Evolutionary conservation across 768 basidiomycete species (phyloP), one percentile per base, ranked within the genome.

Genomic region (Xerocomellus intermedius): DNA sequence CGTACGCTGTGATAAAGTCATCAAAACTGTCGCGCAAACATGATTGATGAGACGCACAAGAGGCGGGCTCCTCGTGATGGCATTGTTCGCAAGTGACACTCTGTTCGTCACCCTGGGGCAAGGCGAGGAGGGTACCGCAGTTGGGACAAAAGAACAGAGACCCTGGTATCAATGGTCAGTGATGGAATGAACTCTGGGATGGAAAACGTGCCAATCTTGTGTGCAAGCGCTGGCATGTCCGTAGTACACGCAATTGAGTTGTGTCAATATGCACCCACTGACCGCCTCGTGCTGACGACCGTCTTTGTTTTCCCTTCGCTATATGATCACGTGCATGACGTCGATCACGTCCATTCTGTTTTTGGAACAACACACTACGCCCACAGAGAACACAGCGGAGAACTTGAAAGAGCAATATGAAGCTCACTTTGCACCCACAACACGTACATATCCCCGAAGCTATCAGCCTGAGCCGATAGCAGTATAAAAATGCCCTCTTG

Each of bases 81-180:
- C 96, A 99, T 66, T 94, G 92, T 68, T 92, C 91, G 74, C 97
- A 99, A 5, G 71, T 75, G 30, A 98, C 87, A n/a, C 75, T 75
- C 44, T 79, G 77, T 62, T 92, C 86, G 42, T 86, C 84, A 42
- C 86, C 87, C 62, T 76, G 75, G 0, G 97, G 97, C 21, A 94
- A 73, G 59, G 86, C 83, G 14, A 98, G 85, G 36, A 99, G 77
- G 1, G 92, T 96, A 14, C 94, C 94, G 61, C 97, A 99, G 55
- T 84, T 79, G 2, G 93, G 92, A 74, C 97, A 99, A 74, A 99
- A 98, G 38, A 98, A 77, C 24, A 98, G 78, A 1, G 94, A 95
- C 49, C 96, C 97, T 89, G 64, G 13, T 50, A 36, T 24, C 43
- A 43, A 54, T 16, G 28, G 45, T 58, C 42, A 55, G 51, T 42